Evolutionary conservation across 192 early-diverging fungal species (phyloP).

Genomic region (Umbelopsis sp.): DNA sequence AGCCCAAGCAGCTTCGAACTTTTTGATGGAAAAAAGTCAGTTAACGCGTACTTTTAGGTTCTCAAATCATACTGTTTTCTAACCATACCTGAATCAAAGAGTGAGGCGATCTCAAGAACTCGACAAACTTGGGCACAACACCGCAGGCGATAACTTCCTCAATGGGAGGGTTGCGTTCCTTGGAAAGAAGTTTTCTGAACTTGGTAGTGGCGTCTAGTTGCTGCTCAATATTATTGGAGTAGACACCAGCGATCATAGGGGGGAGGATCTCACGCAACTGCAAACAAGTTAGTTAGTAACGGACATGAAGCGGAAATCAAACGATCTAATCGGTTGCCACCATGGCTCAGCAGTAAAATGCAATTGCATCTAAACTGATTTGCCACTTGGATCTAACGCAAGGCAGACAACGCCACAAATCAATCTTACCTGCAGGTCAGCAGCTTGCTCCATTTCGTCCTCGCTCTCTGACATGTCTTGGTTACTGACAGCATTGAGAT

Average conservation of each 20-base stretch:
- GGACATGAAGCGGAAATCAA: not conserved
- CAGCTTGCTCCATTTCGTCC: conserved; percentile 36
- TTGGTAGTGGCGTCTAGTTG: conserved; percentile 82
- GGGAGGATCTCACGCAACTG: conserved; percentile 78
- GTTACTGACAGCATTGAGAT: conserved; percentile 32
- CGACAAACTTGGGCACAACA: conserved; percentile 93
- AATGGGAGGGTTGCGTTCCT: conserved; percentile 96
- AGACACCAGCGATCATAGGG: conserved; percentile 77
- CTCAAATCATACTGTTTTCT: not conserved
- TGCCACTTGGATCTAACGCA: not conserved
- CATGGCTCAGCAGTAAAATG: not conserved
- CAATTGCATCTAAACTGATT: not conserved
- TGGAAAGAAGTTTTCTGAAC: conserved; percentile 94
- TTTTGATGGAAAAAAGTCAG: conserved; percentile 18
- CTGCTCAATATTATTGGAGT: conserved; percentile 75
- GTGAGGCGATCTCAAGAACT: conserved; percentile 86
- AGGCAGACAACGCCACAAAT: not conserved
- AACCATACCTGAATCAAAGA: conserved; percentile 78
- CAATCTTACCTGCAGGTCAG: conserved; percentile 22
- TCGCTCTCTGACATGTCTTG: conserved; percentile 43
- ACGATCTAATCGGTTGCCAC: no score
- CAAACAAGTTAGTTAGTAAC: conserved; percentile 9
- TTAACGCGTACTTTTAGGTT: not conserved
- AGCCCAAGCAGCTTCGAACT: conserved; percentile 99
- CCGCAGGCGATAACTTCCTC: conserved; percentile 92